Evolutionary conservation across 768 basidiomycete genomes (phyloP).

Genomic region (Cubamyces sp.): DNA sequence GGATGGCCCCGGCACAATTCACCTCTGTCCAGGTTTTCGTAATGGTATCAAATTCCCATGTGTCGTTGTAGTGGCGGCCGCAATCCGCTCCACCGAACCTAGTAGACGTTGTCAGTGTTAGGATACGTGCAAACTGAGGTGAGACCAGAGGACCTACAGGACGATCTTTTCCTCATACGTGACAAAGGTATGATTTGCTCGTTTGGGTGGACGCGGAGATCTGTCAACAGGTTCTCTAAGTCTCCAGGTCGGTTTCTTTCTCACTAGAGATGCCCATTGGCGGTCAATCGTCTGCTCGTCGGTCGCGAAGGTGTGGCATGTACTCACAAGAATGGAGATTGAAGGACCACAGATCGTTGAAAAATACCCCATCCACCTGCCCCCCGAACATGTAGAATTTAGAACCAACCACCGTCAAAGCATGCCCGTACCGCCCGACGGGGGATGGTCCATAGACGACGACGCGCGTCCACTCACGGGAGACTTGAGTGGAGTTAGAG

Average conservation of each 20-base stretch:
- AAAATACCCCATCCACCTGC: conserved; percentile 91
- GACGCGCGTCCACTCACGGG: conserved; percentile 94
- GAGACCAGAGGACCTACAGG: conserved; percentile 56
- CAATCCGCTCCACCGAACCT: conserved; percentile 99
- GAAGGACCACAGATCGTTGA: conserved; percentile 95
- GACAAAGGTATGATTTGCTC: conserved; percentile 92
- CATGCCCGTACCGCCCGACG: conserved; percentile 92
- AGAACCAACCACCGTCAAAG: conserved; percentile 89
- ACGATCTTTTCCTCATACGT: conserved; percentile 83
- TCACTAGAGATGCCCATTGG: conserved; percentile 59
- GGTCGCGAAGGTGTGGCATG: not conserved
- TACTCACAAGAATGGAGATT: conserved; percentile 90
- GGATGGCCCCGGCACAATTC: conserved; percentile 95
- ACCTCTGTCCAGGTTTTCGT: conserved; percentile 89
- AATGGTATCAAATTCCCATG: conserved; percentile 89
- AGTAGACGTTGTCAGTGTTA: conserved; percentile 9
- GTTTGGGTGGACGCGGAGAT: conserved; percentile 69
- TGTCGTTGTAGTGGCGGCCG: conserved; percentile 99
- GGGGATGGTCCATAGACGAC: conserved; percentile 77
- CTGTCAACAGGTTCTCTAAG: conserved; percentile 61
- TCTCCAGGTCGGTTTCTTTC: conserved; percentile 86
- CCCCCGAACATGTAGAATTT: conserved; percentile 96
- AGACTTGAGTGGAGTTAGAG: conserved; percentile 52
- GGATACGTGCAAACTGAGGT: not conserved
- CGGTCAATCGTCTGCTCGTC: no score